Base-by-base conservation (phyloP, 23 red algal genomes). In the Gracilariopsis chorda region DNA sequence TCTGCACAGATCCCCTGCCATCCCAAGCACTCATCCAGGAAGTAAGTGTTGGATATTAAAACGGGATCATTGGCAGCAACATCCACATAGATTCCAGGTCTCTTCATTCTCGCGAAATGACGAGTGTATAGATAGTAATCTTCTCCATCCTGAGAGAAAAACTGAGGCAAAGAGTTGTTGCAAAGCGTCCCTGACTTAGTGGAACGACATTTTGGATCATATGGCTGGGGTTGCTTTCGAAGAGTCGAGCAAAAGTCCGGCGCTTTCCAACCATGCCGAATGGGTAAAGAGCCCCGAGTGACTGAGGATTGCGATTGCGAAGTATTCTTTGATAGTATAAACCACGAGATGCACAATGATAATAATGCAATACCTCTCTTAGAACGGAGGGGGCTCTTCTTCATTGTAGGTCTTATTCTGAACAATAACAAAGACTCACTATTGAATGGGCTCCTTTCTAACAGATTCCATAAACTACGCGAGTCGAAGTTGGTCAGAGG, bases 1-100 rank as follows among this genome's bases (percentile, higher is more conserved):
- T 92, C 88, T 16, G 83, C 88, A 52, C 88, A 92, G n/a, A 92
- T 59, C 1, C 88, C 88, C 20, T 42, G 57, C 88, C 88, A 92
- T 23, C 33, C 61, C 44, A 92, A 34, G 47, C 88, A 92, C 17
- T 44, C 35, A 47, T 92, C 88, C 16, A 83, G 42, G 51, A 92
- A 80, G 44, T 72, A 81, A 11, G 88, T 92, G 43, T 83, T 92
- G 10, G 75, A 82, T 36, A 80, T 81, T 44, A 58, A 41, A 33
- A 81, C 29, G 13, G 88, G 75, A 17, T 83, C 58, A 17, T 92
- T 92, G 28, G 88, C 56, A 20, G 75, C 88, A 19, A 92, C 51
- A 35, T 92, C 88, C 24, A 82, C 44, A 68, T 92, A 92, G 13
- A 83, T 48, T 43, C 88, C 88, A 13, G 60, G 77, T 6, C 88